These are phyloP conservation scores for Saitozyma podzolica DNA, from an alignment of 768 basidiomycete genomes.

Conservation along the genomic window DNA sequence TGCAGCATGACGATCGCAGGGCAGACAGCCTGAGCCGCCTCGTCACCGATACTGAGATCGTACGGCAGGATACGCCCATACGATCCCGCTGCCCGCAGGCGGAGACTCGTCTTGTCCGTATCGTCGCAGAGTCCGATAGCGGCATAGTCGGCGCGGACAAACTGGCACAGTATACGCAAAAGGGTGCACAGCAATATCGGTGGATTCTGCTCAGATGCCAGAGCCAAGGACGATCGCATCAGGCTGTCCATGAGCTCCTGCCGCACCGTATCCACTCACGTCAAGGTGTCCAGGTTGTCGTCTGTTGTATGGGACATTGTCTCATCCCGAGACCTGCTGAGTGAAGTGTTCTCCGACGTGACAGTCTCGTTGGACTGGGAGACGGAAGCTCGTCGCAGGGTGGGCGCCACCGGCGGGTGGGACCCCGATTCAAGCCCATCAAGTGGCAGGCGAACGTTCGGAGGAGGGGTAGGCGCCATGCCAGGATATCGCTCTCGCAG, in stretches of 20 bases:
- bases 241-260: slow-evolving; percentile 16
- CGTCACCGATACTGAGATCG: slow-evolving; percentile 21
- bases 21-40: slow-evolving; percentile 9
- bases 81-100: slow-evolving; percentile 23
- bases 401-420: background rate
- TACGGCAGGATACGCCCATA: slow-evolving; percentile 19
- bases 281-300: slow-evolving; percentile 26
- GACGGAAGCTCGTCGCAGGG: slow-evolving; percentile 1
- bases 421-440: background rate
- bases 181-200: slow-evolving; percentile 10
- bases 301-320: background rate
- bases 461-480: background rate
- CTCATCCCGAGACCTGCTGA: background rate
- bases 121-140: slow-evolving; percentile 27
- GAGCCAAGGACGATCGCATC: slow-evolving; percentile 26
- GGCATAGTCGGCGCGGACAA: slow-evolving; percentile 31
- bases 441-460: background rate
- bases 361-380: slow-evolving; percentile 1
- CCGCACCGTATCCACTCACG: slow-evolving; percentile 20
- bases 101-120: slow-evolving; percentile 4
- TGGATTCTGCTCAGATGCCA: slow-evolving; percentile 34
- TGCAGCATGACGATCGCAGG: slow-evolving; percentile 27
- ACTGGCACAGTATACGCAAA: slow-evolving; percentile 17
- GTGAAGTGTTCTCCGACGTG: background rate
- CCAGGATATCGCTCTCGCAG: background rate